Evolutionary conservation across 192 early-diverging fungal species (phyloP), one percentile per base, ranked within the genome.

Genomic region (Phycomyces blakesleeanus): DNA sequence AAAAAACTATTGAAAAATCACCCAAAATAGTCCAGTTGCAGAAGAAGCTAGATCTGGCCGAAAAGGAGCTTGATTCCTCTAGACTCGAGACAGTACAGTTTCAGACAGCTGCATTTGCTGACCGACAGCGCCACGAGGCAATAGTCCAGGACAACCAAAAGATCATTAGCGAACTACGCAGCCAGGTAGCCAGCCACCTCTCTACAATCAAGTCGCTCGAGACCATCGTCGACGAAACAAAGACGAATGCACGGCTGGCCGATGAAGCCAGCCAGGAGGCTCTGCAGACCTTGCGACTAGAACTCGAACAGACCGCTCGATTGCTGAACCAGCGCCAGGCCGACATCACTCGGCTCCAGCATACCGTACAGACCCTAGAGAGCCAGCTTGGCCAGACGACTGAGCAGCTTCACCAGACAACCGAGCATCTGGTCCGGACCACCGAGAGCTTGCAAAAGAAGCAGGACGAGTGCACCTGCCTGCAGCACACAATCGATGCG

Each of bases 1-100:
- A 54, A 54, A 54, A 54, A 20, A 25, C 24, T 12, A 54, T 51
- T 49, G 59, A 61, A 61, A 61, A 51, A 12, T 50, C 63, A 7
- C 39, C 63, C n/a, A 55, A 50, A 56, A 40, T 38, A 34, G 40
- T 15, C 20, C 63, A 65, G 21, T 37, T 65, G 24, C 41, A 55
- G 25, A 65, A 65, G 42, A 65, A 57, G 54, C n/a, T 65, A 15
- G 63, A 65, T 14, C 63, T 47, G 39, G 25, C 56, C 3, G 41
- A 57, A 22, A 51, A 65, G 25, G 39, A 26, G 25, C 11, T 57
- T 6, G 26, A 38, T 20, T 21, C 41, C 15, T 9, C 9, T 15
- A 25, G 56, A 22, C 41, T 42, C 11, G 41, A 65, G 51, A 51
- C 54, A 20, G n/a, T 22, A 50, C 18, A 49, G 26, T 16, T 27